Conservation (phyloP, 306 rosid species). For the Malus sieversii region DNA sequence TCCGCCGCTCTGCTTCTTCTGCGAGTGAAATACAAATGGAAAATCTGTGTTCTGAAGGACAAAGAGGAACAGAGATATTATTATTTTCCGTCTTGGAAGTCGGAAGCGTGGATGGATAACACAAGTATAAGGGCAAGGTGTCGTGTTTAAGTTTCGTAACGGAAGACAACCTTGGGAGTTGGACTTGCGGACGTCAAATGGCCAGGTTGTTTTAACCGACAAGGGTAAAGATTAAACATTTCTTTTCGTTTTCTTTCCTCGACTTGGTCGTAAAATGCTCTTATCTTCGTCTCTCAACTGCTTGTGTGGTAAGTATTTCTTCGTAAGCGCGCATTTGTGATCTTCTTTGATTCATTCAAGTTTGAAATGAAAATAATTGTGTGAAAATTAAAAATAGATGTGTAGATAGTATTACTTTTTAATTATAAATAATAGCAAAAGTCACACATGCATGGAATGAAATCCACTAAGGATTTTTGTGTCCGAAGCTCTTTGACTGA, state of each 20-base stretch:
- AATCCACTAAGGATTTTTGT: too few species aligned
- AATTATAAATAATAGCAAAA: too few species aligned
- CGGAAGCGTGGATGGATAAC: neutral
- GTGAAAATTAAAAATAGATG: too few species aligned
- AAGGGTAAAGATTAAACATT: neutral
- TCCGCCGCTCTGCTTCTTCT: neutral
- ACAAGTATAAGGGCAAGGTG: neutral
- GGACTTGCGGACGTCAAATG: neutral
- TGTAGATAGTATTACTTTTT: too few species aligned
- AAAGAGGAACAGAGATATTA: neutral
- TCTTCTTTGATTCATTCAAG: accelerated
- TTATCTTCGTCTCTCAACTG: neutral
- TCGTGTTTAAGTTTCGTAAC: neutral
- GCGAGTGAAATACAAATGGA: neutral
- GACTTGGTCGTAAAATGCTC: neutral
- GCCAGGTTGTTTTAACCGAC: neutral
- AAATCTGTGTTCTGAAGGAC: neutral
- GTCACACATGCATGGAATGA: too few species aligned
- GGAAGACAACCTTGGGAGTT: neutral
- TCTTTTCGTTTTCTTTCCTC: neutral
- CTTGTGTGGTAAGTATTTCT: neutral
- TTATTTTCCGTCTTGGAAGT: neutral
- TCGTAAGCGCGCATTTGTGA: too few species aligned
- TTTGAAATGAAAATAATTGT: accelerated
- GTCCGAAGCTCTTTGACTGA: accelerated